Evolutionary conservation across 148 eudicot genomes (phyloP).

Genomic region (Oxyria digyna): DNA sequence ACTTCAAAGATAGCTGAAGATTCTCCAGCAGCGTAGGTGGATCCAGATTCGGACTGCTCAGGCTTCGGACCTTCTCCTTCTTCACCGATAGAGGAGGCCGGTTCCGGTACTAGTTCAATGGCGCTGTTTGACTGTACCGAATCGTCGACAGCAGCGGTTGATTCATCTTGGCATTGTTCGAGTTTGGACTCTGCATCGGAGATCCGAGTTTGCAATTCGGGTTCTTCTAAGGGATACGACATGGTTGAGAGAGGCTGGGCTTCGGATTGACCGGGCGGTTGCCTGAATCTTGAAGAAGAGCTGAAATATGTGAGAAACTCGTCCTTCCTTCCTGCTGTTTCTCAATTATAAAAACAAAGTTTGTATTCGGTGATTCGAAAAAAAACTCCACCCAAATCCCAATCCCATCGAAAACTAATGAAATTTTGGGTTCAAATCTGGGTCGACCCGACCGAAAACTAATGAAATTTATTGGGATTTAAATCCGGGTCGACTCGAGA

Average conservation of each 20-base stretch:
- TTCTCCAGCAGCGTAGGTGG: neutral
- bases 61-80: neutral
- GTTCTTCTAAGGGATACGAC: neutral
- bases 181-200: neutral
- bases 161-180: neutral
- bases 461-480: too few relatives aligned
- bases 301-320: neutral
- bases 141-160: neutral
- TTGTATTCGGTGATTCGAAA: too few relatives aligned
- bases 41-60: neutral
- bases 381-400: too few relatives aligned
- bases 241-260: neutral
- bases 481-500: too few relatives aligned
- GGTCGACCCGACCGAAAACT: too few relatives aligned
- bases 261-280: conserved; percentile 3
- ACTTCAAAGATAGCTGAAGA: neutral
- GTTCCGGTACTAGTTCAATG: neutral
- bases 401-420: too few relatives aligned
- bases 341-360: too few relatives aligned
- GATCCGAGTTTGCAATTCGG: neutral
- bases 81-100: neutral
- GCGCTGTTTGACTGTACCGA: neutral
- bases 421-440: too few relatives aligned
- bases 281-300: conserved; percentile 5
- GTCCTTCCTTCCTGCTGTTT: neutral